Base-by-base conservation (phyloP, 805 yeast species). In the Debaryomyces tyrocola region DNA sequence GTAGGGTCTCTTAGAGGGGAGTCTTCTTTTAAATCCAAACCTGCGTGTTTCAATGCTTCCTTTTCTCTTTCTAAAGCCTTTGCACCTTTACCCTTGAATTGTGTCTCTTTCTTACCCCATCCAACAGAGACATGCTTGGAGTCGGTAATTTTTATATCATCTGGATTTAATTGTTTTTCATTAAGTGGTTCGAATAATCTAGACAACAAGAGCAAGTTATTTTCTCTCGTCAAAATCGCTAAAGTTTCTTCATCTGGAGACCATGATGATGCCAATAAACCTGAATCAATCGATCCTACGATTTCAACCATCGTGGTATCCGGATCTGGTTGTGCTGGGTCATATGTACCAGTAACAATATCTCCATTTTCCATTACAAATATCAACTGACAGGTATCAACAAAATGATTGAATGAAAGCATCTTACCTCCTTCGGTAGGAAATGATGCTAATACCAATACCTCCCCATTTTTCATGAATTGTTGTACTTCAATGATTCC, bases 91-190 rank as follows among this genome's bases (percentile, higher is more conserved):
- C 99, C 99, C 66, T 86, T 83, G 66, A 94, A 94, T 68, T 94
- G 99, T 0, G 99, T 94, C 64, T 92, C 98, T 55, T 85, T 84
- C 51, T 86, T 87, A 60, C 99, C 99, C 99, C 99, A 94, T 20
- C 99, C 99, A 37, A 94, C 97, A 21, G 92, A 85, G 33, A 94
- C 97, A 60, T 94, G 96, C 54, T 83, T 84, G 1, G 90, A 84
- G 28, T 75, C 70, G 41, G 80, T 67, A 35, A 71, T 66, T 35
- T 64, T 60, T 40, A 91, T 73, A 62, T 94, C 99, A 7, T 75
- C 77, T 0, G 78, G 69, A 39, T 75, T 65, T 49, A 90, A 65
- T 27, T 67, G 63, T 46, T 74, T 75, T 58, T 92, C 97, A 9
- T 80, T 69, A 20, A 92, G 75, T 1, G 91, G 88, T 53, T 92